A percentile compares a stretch with the other conserved stretches of the same genome.
phyloP scores from a whole-genome alignment of 306 rosid genomes.

The Alnus glutinosa region DNA sequence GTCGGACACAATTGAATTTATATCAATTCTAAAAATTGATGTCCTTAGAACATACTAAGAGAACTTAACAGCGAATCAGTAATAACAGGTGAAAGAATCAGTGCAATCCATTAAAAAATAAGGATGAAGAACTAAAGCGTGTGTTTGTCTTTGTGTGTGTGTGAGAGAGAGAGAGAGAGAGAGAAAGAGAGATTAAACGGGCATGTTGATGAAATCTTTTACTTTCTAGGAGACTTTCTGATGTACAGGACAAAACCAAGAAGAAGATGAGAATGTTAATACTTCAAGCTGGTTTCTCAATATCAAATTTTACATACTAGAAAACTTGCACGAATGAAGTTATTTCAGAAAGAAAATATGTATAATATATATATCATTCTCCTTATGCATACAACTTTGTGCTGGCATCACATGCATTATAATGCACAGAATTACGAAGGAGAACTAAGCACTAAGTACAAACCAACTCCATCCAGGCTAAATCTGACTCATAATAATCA shows the following conservation, averaged over 20 bases:
- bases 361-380: background rate
- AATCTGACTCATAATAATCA: slow-evolving; percentile 85
- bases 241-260: background rate
- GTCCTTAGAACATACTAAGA: background rate
- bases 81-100: background rate
- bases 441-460: slow-evolving; percentile 34
- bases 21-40: background rate
- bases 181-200: background rate
- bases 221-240: background rate
- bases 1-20: too few relatives aligned
- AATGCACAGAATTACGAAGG: slow-evolving; percentile 4
- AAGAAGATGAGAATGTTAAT: background rate
- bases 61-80: background rate
- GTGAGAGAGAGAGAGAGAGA: background rate
- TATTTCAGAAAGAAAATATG: background rate
- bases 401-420: background rate
- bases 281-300: background rate
- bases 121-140: background rate
- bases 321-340: background rate
- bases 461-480: slow-evolving; percentile 97
- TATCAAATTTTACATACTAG: background rate
- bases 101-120: background rate
- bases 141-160: background rate
- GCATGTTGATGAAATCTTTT: background rate
- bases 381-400: background rate